These are phyloP conservation scores for Solanum clarkiae DNA, from an alignment of 257 asterid species.

Conservation along the genomic window DNA sequence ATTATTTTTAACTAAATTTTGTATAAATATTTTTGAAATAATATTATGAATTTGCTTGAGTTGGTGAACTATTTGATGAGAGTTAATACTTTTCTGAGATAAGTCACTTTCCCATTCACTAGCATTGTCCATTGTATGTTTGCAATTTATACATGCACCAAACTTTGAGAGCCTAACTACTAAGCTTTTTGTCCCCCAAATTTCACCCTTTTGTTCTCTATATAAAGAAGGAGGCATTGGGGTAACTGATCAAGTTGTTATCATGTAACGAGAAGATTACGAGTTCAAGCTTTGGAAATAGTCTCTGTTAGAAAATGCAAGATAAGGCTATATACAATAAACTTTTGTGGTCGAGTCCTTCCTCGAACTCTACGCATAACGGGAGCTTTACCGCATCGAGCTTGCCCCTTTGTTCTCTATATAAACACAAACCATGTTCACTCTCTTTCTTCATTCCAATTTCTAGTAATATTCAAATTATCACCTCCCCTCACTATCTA, in stretches of 20 bases:
- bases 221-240: not conserved
- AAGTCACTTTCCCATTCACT: not conserved
- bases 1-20: not conserved
- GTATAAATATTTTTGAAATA: not conserved
- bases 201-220: not conserved
- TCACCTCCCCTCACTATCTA: not conserved
- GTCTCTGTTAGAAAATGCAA: no score
- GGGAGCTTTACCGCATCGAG: no score
- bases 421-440: not conserved
- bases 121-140: not conserved
- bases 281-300: no score
- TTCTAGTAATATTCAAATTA: not conserved
- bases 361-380: no score
- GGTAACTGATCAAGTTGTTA: no score
- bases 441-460: not conserved
- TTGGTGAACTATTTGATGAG: not conserved
- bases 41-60: not conserved
- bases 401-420: not conserved
- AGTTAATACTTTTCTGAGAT: not conserved
- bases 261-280: no score
- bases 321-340: no score
- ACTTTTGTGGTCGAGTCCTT: no score
- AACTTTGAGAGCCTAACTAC: not conserved
- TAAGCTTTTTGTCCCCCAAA: not conserved
- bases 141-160: not conserved